Conservation (phyloP, 2,329 filamentous ascomycete genomes). For the Penicillium sclerotigenum region DNA sequence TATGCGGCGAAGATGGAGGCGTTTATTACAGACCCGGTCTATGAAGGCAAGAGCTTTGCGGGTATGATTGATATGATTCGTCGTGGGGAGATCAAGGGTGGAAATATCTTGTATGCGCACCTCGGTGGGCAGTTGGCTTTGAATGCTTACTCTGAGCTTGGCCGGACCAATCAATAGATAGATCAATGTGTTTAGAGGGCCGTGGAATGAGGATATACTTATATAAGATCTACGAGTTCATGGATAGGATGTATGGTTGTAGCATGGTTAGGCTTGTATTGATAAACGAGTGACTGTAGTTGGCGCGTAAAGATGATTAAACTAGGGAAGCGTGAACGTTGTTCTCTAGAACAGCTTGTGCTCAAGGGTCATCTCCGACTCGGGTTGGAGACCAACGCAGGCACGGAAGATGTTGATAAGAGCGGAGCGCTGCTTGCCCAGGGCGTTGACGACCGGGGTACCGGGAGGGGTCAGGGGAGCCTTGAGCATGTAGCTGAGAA, state of each 20-base stretch:
- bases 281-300: slow-evolving; percentile 30
- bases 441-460: slow-evolving; percentile 90
- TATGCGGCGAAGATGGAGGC: slow-evolving; percentile 67
- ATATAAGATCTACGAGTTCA: neutral
- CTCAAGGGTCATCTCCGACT: slow-evolving; percentile 98
- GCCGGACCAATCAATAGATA: slow-evolving; percentile 15
- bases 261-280: slow-evolving; percentile 11
- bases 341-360: slow-evolving; percentile 79
- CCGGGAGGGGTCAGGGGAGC: slow-evolving; percentile 90
- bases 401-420: slow-evolving; percentile 98
- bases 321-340: neutral
- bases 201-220: neutral
- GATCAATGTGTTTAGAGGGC: neutral
- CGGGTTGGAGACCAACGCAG: slow-evolving; percentile 91
- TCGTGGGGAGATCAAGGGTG: slow-evolving; percentile 59
- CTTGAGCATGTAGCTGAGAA: slow-evolving; percentile 98
- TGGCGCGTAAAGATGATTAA: slow-evolving; percentile 9
- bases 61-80: slow-evolving; percentile 67
- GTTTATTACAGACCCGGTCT: slow-evolving; percentile 72
- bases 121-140: slow-evolving; percentile 67
- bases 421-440: slow-evolving; percentile 92
- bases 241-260: neutral
- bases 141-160: slow-evolving; percentile 60
- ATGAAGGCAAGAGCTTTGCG: slow-evolving; percentile 71
- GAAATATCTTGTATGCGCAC: slow-evolving; percentile 70